Base-by-base conservation (phyloP, 306 rosid genomes). In the Trifolium repens region DNA sequence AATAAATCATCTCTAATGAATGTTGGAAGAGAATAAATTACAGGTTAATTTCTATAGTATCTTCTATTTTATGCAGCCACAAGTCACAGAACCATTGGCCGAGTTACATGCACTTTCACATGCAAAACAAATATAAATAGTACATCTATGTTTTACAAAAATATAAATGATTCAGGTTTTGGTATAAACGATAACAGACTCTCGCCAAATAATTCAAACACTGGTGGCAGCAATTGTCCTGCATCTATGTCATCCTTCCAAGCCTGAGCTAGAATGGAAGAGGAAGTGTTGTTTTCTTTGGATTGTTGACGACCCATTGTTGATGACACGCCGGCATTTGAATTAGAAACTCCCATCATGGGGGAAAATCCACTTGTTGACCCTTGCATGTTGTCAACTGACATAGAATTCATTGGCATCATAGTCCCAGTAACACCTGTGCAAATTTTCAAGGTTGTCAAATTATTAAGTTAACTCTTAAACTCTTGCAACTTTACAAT, bases 191-290 rank as follows among this genome's bases (percentile, higher is more conserved):
- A 69, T n/a, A 85, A 77, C 67, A 94, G 16, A 34, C 94, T 82
- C 79, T 87, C 88, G 3, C 97, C 96, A 57, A 94, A 94, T 54
- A 88, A 71, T 80, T 85, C 96, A 52, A 78, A 86, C 78, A 89
- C 49, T 0, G 92, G 81, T 11, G 90, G 82, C 40, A 94, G 60
- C 75, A 94, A 37, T 44, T 81, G 86, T 43, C 93, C 97, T 39
- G 87, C 85, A 85, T 90, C 92, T 19, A 78, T 78, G 75, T 94
- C 90, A 71, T 94, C 98, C 85, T 91, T 94, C 98, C 98, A 91
- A 42, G 96, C 91, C 77, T 86, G 87, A 71, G 93, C 87, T 82
- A 87, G 91, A 82, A 83, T 78, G 62, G 87, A 26, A 42, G 91
- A 88, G 19, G 77, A 55, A 22, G 15, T 15, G 22, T 14, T 50